Evolutionary conservation across 2,329 filamentous ascomycete genomes (phyloP).

Genomic region (Trichoderma sp.): DNA sequence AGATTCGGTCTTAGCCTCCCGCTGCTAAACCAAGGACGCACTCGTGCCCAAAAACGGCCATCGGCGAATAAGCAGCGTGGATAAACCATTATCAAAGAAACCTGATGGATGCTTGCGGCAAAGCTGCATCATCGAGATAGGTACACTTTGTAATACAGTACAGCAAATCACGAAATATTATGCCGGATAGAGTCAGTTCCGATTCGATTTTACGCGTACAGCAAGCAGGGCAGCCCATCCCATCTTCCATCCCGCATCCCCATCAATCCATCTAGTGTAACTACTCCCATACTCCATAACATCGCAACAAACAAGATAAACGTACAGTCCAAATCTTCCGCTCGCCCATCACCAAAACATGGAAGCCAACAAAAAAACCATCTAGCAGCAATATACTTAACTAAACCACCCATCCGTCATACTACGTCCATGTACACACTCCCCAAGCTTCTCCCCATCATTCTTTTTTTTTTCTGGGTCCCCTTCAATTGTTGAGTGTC

Average conservation of each 20-base stretch:
- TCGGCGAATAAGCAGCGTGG: not conserved
- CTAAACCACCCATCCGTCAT: not conserved
- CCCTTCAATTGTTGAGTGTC: slow-evolving; percentile 37
- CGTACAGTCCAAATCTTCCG: not conserved
- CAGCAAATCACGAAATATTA: not conserved
- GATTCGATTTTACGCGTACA: not conserved
- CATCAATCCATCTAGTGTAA: not conserved
- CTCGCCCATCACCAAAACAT: not conserved
- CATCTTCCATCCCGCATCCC: not conserved
- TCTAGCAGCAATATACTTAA: not conserved
- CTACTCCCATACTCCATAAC: not conserved
- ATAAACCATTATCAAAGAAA: not conserved
- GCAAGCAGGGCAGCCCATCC: not conserved
- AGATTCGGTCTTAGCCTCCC: not conserved
- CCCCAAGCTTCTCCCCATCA: slow-evolving; percentile 1
- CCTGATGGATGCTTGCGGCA: not conserved
- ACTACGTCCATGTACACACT: not conserved
- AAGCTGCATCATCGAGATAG: not conserved
- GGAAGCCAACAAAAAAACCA: not conserved
- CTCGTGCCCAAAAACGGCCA: not conserved
- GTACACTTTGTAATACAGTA: not conserved
- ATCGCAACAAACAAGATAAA: not conserved
- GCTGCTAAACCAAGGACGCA: not conserved
- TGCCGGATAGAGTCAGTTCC: not conserved
- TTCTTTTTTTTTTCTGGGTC: slow-evolving; percentile 17